These are phyloP conservation scores for Melastoma malabathricum DNA, from an alignment of 345 rosid species.

Conservation along the genomic window DNA sequence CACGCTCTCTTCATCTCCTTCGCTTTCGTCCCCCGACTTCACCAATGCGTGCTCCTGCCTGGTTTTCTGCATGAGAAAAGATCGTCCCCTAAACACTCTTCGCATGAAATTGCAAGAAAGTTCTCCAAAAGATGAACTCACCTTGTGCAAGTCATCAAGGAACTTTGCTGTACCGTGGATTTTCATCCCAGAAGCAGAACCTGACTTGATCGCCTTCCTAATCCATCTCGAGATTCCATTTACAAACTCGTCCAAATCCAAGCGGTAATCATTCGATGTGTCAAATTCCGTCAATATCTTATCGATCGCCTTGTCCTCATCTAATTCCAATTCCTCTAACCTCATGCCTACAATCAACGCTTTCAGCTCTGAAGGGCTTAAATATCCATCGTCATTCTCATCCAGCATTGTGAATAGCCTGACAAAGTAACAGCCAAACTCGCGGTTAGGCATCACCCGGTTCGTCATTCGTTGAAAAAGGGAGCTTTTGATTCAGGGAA, in stretches of 20 bases:
- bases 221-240: slow-evolving; percentile 30
- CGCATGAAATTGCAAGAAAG: background rate
- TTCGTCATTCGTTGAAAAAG: slow-evolving; percentile 1
- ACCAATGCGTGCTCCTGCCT: slow-evolving; percentile 53
- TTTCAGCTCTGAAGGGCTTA: slow-evolving; percentile 29
- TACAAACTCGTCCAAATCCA: slow-evolving; percentile 21
- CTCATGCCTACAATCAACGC: slow-evolving; percentile 32
- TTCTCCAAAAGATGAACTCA: slow-evolving; percentile 15
- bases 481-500: slow-evolving; percentile 2
- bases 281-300: slow-evolving; percentile 35
- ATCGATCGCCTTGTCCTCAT: slow-evolving; percentile 25
- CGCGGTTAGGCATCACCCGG: background rate
- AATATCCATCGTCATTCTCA: slow-evolving; percentile 17
- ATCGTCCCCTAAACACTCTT: background rate
- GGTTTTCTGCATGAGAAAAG: slow-evolving; percentile 42
- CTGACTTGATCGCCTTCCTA: slow-evolving; percentile 23
- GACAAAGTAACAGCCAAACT: slow-evolving; percentile 1
- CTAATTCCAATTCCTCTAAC: slow-evolving; percentile 28
- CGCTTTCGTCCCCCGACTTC: slow-evolving; percentile 37
- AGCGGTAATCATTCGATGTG: slow-evolving; percentile 11
- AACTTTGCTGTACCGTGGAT: slow-evolving; percentile 31
- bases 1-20: slow-evolving; percentile 39
- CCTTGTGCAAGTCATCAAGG: slow-evolving; percentile 39
- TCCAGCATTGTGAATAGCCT: slow-evolving; percentile 38
- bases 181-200: slow-evolving; percentile 23